Conservation (phyloP, 169 alveolate genomes). For the Perkinsus chesapeaki region DNA sequence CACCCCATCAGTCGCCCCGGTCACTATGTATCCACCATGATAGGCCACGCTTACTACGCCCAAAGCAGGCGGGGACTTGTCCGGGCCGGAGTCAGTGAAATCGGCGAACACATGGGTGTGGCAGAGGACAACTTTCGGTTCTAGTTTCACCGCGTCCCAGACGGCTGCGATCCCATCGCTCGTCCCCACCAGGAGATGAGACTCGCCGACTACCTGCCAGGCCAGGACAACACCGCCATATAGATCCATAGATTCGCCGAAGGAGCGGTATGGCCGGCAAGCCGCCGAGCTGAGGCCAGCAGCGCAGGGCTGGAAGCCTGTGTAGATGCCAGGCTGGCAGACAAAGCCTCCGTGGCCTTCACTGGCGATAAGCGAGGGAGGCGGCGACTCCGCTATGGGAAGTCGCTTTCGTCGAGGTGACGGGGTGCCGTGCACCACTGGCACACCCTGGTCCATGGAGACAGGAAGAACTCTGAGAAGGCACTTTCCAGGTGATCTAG, state of each 20-base stretch:
- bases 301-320: not conserved
- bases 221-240: not conserved
- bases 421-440: not conserved
- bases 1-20: not conserved
- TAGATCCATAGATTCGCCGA: not conserved
- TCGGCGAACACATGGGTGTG: not conserved
- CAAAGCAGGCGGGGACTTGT: not conserved
- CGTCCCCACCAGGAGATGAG: not conserved
- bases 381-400: not conserved
- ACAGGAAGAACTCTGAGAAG: not conserved
- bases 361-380: not conserved
- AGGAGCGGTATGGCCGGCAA: not conserved
- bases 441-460: not conserved
- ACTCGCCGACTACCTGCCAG: not conserved
- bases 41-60: not conserved
- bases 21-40: not conserved
- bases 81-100: not conserved
- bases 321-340: not conserved
- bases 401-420: not conserved
- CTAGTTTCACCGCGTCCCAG: not conserved
- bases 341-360: not conserved
- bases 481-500: too few species aligned
- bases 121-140: not conserved
- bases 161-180: not conserved
- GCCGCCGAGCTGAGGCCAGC: not conserved